Evolutionary conservation across 495 filamentous ascomycete genomes (phyloP).

Genomic region (Podospora pseudocomata): DNA sequence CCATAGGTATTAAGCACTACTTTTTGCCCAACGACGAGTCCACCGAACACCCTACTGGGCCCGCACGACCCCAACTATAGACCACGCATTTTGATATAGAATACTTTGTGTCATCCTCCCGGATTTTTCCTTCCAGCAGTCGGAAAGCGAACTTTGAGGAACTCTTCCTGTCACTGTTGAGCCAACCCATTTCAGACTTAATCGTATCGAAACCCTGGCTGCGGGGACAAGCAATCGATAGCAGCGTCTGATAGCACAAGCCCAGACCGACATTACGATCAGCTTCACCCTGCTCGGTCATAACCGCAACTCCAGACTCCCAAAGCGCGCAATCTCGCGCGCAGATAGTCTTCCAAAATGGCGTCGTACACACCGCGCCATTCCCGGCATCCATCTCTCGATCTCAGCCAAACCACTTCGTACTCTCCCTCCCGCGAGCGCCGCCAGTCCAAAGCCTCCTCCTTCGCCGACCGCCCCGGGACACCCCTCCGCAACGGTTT

Average conservation of each 20-base stretch:
- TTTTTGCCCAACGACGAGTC: background rate
- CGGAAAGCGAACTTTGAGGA: background rate
- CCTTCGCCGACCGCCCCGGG: slow-evolving; percentile 57
- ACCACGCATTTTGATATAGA: slow-evolving; percentile 16
- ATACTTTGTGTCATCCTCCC: background rate
- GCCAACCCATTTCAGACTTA: background rate
- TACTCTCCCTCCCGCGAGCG: slow-evolving; percentile 39
- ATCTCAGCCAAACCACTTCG: slow-evolving; percentile 50
- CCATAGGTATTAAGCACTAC: background rate
- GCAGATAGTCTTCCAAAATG: slow-evolving; percentile 17
- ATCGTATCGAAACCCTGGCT: background rate
- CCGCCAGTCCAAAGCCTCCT: slow-evolving; percentile 52
- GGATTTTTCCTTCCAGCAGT: background rate
- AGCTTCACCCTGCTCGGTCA: background rate
- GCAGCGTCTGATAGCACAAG: background rate
- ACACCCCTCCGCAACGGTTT: slow-evolving; percentile 54
- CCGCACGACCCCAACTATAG: slow-evolving; percentile 8
- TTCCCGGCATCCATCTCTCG: slow-evolving; percentile 65
- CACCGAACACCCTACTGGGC: background rate
- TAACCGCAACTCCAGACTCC: background rate
- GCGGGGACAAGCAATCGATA: background rate
- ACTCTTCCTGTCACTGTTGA: background rate
- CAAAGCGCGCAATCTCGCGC: background rate
- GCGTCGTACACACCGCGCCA: slow-evolving; percentile 59
- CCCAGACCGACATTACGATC: background rate